These are phyloP conservation scores for Bullera alba DNA, from an alignment of 768 basidiomycete species.

Conservation along the genomic window DNA sequence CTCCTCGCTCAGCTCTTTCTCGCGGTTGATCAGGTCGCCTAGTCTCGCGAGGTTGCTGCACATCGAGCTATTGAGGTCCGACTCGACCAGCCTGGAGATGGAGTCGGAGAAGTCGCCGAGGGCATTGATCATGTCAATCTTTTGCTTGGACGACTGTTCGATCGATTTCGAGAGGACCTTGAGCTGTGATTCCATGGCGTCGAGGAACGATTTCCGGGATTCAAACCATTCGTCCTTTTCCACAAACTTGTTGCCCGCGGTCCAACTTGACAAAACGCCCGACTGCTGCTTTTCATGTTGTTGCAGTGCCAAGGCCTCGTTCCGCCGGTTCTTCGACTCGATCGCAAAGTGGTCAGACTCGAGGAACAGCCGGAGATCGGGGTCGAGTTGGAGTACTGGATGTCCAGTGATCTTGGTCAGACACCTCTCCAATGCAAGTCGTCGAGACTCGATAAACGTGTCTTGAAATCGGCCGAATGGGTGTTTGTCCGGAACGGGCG, in stretches of 20 bases:
- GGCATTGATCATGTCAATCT: slow-evolving; percentile 62
- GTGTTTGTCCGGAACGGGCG: slow-evolving; percentile 93
- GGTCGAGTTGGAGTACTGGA: slow-evolving; percentile 77
- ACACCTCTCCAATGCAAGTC: slow-evolving; percentile 77
- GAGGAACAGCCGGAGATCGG: slow-evolving; percentile 80
- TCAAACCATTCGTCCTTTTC: slow-evolving; percentile 71
- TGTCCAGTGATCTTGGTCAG: slow-evolving; percentile 90
- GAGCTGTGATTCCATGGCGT: slow-evolving; percentile 82
- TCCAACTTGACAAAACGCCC: slow-evolving; percentile 77
- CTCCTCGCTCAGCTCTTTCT: slow-evolving; percentile 63
- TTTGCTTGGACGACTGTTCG: slow-evolving; percentile 73
- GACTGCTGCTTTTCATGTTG: slow-evolving; percentile 60
- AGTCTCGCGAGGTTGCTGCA: slow-evolving; percentile 63
- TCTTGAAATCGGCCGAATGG: slow-evolving; percentile 85
- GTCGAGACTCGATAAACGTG: slow-evolving; percentile 78
- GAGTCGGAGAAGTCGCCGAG: slow-evolving; percentile 75
- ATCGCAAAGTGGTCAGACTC: slow-evolving; percentile 86
- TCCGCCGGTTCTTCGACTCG: slow-evolving; percentile 58
- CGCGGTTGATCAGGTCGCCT: slow-evolving; percentile 65
- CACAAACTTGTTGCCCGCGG: slow-evolving; percentile 47
- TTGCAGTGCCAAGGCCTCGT: slow-evolving; percentile 81
- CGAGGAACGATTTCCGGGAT: slow-evolving; percentile 72
- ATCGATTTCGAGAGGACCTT: slow-evolving; percentile 80
- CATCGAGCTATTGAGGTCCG: slow-evolving; percentile 66
- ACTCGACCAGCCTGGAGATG: slow-evolving; percentile 61